Evolutionary conservation across 106 monocot genomes (phyloP).

Genomic region (Vanilla planifolia): DNA sequence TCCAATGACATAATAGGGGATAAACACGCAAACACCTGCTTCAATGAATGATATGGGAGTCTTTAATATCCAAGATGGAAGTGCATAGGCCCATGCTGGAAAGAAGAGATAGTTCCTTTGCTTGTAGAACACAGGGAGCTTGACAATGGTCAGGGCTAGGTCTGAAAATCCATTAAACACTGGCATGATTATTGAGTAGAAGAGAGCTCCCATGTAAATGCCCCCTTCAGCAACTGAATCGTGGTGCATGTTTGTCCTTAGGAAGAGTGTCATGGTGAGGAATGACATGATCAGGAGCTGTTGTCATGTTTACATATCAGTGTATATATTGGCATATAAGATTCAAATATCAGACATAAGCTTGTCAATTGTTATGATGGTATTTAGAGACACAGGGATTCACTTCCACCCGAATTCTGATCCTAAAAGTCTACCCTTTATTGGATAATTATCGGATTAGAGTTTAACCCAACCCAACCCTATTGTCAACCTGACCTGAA

Average conservation of each 20-base stretch:
- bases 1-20: slow-evolving; percentile 51
- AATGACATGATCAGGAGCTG: slow-evolving; percentile 33
- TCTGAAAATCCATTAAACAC: slow-evolving; percentile 53
- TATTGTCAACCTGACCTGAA: too few species aligned
- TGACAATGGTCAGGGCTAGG: slow-evolving; percentile 29
- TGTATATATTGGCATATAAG: background rate
- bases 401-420: too few species aligned
- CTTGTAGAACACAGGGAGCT: slow-evolving; percentile 62
- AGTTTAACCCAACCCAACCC: too few species aligned
- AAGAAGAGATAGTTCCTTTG: slow-evolving; percentile 47
- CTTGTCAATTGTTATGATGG: too few species aligned
- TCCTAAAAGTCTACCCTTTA: too few species aligned
- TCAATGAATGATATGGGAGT: slow-evolving; percentile 37
- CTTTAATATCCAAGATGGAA: slow-evolving; percentile 51
- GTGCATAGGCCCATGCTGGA: slow-evolving; percentile 51
- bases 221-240: slow-evolving; percentile 20
- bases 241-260: slow-evolving; percentile 41
- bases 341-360: background rate
- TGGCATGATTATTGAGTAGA: slow-evolving; percentile 24
- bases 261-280: slow-evolving; percentile 44
- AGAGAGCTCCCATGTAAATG: slow-evolving; percentile 42
- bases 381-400: too few species aligned
- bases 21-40: slow-evolving; percentile 33
- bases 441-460: too few species aligned
- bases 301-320: background rate